phyloP scores from a whole-genome alignment of 2,329 filamentous ascomycete genomes.

The Simplicillium sp. region DNA sequence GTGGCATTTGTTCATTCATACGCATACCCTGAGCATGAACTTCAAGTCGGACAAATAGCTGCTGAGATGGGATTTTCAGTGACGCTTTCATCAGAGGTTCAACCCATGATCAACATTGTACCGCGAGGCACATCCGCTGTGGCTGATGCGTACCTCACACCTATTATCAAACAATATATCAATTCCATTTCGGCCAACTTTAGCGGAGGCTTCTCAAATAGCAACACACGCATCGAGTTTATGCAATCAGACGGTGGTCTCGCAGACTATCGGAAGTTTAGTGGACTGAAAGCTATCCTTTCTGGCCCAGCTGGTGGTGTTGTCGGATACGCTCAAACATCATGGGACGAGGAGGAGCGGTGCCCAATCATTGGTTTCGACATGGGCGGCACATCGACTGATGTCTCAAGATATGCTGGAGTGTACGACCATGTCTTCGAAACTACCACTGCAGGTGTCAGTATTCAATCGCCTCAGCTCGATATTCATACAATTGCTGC shows the following conservation, averaged over 20 bases:
- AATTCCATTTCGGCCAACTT: constrained; percentile 25
- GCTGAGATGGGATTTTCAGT: constrained; percentile 31
- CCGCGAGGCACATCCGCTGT: constrained; percentile 31
- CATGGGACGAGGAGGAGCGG: constrained; percentile 57
- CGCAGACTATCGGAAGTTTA: constrained; percentile 51
- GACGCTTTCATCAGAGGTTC: constrained; percentile 24
- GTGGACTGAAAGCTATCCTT: constrained; percentile 59
- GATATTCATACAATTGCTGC: constrained; percentile 78
- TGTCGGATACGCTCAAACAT: constrained; percentile 65
- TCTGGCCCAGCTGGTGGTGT: constrained; percentile 71
- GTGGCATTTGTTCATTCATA: constrained; percentile 70
- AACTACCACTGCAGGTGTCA: constrained; percentile 68
- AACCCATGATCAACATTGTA: constrained; percentile 34
- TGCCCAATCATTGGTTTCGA: constrained; percentile 70
- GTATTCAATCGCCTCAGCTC: constrained; percentile 69
- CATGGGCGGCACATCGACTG: constrained; percentile 62
- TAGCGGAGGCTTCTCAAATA: constrained; percentile 20
- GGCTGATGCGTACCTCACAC: constrained; percentile 33
- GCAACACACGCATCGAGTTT: constrained; percentile 52
- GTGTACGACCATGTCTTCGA: constrained; percentile 47
- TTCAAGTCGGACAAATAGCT: constrained; percentile 23
- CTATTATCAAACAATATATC: constrained; percentile 24
- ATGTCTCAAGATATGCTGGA: constrained; percentile 58
- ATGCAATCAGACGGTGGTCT: constrained; percentile 55
- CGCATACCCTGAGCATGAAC: constrained; percentile 45